Percentiles rank a stretch among this genome's conserved stretches.
These are phyloP conservation scores for Ceratocystis colombiana DNA, from an alignment of 2,329 filamentous ascomycete species.

Conservation along the genomic window DNA sequence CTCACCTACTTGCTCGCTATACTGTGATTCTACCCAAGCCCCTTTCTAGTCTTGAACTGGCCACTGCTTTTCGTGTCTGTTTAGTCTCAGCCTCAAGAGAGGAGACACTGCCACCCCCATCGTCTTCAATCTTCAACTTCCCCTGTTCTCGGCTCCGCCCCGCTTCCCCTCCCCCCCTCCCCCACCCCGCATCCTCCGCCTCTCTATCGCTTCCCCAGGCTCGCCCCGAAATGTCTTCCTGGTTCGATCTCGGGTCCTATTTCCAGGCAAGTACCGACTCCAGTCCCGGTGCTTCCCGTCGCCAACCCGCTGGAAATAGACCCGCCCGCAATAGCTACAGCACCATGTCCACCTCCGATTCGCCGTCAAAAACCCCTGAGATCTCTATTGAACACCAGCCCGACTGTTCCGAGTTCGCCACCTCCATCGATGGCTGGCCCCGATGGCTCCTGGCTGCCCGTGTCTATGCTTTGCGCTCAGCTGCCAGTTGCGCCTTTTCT, in stretches of 20 bases:
- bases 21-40: too few species aligned
- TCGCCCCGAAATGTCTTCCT: conserved; percentile 14
- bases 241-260: conserved; percentile 23
- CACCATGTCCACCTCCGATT: conserved; percentile 13
- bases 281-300: conserved; percentile 21
- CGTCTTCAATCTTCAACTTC: neutral
- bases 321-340: conserved; percentile 20
- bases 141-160: neutral
- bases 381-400: conserved; percentile 22
- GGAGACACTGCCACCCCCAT: neutral
- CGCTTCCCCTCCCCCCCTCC: neutral
- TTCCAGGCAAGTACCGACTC: conserved; percentile 17
- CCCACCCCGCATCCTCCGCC: neutral
- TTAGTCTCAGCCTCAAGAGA: neutral
- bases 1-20: neutral
- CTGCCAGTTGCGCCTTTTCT: conserved; percentile 36
- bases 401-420: conserved; percentile 34
- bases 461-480: conserved; percentile 38
- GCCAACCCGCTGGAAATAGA: neutral
- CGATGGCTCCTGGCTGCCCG: conserved; percentile 38
- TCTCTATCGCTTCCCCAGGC: too few species aligned
- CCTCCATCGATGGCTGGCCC: conserved; percentile 37
- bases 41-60: neutral
- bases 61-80: neutral
- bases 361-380: conserved; percentile 4